A percentile compares a stretch with the other conserved stretches of the same genome.
Conservation (phyloP, 2,329 filamentous ascomycete species). For the Xylariales sp. region DNA sequence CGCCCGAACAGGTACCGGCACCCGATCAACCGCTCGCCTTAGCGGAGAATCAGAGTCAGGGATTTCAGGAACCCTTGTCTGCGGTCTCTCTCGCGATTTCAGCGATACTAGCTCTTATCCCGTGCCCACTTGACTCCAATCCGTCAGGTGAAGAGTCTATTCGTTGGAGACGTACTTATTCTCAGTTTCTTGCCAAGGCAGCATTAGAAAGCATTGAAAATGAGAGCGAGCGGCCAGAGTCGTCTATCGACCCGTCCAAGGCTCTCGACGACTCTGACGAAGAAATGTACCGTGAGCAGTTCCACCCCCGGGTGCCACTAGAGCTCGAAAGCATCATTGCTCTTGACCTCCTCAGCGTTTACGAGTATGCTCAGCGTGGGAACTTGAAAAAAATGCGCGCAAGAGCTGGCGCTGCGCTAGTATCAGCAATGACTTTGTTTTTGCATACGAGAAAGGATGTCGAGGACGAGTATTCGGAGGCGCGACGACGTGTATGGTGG, state of each 20-base stretch:
- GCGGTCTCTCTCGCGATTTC: constrained; percentile 60
- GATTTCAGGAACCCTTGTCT: constrained; percentile 55
- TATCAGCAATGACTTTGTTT: constrained; percentile 58
- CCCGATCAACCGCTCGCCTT: constrained; percentile 51
- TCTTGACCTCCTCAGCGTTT: constrained; percentile 60
- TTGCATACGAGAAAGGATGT: constrained; percentile 55
- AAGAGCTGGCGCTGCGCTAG: constrained; percentile 60
- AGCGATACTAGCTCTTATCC: constrained; percentile 61
- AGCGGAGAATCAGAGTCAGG: constrained; percentile 52
- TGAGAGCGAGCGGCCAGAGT: constrained; percentile 61
- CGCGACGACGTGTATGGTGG: constrained; percentile 63
- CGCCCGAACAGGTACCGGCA: constrained; percentile 52
- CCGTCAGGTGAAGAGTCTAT: constrained; percentile 54
- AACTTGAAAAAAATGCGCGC: constrained; percentile 65
- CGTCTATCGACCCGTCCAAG: constrained; percentile 56
- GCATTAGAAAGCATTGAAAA: constrained; percentile 61
- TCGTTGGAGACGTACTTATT: constrained; percentile 58
- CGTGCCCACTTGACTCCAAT: constrained; percentile 55
- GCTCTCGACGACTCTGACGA: constrained; percentile 55
- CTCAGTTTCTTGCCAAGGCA: constrained; percentile 61
- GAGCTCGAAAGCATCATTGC: constrained; percentile 62
- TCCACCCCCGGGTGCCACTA: constrained; percentile 58
- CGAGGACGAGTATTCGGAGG: constrained; percentile 58
- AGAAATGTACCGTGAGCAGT: constrained; percentile 52
- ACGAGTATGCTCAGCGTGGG: constrained; percentile 65